These are phyloP conservation scores for Colletotrichum trifolii DNA, from an alignment of 2,329 filamentous ascomycete species.

Conservation along the genomic window DNA sequence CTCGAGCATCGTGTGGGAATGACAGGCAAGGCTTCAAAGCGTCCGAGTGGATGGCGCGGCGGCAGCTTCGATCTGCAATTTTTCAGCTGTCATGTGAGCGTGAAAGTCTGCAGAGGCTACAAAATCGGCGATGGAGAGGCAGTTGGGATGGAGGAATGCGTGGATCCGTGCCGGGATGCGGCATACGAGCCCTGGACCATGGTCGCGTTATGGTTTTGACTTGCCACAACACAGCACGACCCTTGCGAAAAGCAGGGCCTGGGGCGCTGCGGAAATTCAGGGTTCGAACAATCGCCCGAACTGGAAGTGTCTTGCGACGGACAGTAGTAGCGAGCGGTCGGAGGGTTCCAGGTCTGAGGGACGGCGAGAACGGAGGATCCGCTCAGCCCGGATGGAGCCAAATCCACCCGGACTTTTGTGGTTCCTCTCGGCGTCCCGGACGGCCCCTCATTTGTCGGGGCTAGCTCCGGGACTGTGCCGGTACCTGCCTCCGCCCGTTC, in stretches of 20 bases:
- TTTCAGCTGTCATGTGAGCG: conserved; percentile 24
- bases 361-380: conserved; percentile 17
- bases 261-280: background rate
- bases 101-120: conserved; percentile 10
- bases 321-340: no score
- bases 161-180: no score
- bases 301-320: background rate
- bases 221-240: no score
- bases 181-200: no score
- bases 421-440: background rate
- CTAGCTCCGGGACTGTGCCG: background rate
- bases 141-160: no score
- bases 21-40: no score
- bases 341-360: background rate
- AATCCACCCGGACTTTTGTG: conserved; percentile 1
- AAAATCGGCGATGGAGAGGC: background rate
- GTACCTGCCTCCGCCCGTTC: background rate
- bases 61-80: conserved; percentile 7
- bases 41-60: background rate
- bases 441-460: background rate
- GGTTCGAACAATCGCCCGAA: background rate
- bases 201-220: background rate
- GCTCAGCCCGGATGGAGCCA: conserved; percentile 4
- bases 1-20: no score
- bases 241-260: no score